Evolutionary conservation across 1,284 basidiomycete species (phyloP).

Genomic region (Tilletia walkeri): DNA sequence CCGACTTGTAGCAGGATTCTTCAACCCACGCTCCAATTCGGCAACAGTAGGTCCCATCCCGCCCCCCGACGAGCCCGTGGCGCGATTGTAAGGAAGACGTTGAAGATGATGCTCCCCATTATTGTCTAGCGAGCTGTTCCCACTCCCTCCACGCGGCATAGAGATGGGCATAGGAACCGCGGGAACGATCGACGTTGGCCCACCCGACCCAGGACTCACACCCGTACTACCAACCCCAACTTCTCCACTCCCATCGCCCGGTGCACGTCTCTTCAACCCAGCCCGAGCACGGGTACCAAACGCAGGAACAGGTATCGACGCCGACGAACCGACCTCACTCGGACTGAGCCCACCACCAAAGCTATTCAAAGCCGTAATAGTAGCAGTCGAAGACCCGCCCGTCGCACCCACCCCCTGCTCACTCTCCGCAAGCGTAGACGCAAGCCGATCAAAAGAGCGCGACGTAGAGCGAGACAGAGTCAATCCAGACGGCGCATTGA

Average conservation of each 20-base stretch:
- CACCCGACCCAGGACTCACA: background rate
- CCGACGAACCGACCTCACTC: background rate
- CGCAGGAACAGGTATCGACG: background rate
- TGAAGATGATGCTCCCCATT: too few relatives aligned
- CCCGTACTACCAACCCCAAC: background rate
- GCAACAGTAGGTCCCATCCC: conserved; percentile 4
- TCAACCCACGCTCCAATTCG: conserved; percentile 7
- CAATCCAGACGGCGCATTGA: conserved; percentile 1
- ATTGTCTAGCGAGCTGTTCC: too few relatives aligned
- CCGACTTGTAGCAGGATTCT: background rate
- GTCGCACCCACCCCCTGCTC: too few relatives aligned
- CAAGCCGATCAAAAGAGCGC: conserved; percentile 1
- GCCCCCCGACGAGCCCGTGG: background rate
- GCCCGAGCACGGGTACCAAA: background rate
- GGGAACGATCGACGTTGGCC: background rate
- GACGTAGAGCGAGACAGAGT: conserved; percentile 1
- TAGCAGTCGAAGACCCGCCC: background rate
- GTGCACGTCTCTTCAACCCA: background rate
- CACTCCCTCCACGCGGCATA: background rate
- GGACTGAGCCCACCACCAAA: conserved; percentile 14
- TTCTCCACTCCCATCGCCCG: conserved; percentile 5
- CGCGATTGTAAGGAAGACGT: too few relatives aligned
- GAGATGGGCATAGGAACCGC: conserved; percentile 5
- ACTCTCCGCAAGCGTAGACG: too few relatives aligned
- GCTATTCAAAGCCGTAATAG: background rate